Evolutionary conservation across 768 basidiomycete species (phyloP).

Genomic region (Mrakia blollopis): DNA sequence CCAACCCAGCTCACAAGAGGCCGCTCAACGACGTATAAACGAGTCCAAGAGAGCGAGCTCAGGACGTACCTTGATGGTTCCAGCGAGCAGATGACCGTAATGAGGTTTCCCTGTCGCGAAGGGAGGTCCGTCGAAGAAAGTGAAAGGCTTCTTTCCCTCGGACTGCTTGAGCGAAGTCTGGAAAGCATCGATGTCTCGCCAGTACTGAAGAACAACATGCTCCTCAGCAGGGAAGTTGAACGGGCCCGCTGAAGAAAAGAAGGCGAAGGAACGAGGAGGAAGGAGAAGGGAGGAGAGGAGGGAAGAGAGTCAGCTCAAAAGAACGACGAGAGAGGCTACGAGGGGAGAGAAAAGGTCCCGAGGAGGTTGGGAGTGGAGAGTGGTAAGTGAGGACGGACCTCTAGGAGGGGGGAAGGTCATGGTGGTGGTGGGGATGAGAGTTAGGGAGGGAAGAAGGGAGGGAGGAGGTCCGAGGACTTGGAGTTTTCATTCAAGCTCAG

Average conservation of each 20-base stretch:
- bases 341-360: background rate
- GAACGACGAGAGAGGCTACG: conserved; percentile 15
- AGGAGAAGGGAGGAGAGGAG: conserved; percentile 23
- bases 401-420: conserved; percentile 28
- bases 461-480: background rate
- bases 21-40: background rate
- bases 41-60: conserved; percentile 14
- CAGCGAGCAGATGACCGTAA: conserved; percentile 84
- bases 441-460: background rate
- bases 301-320: conserved; percentile 8
- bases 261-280: conserved; percentile 36
- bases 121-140: conserved; percentile 96
- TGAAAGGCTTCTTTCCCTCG: conserved; percentile 80
- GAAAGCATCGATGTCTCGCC: conserved; percentile 97
- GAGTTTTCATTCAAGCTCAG: no score
- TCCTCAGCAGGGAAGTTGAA: conserved; percentile 43
- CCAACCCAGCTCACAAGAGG: background rate
- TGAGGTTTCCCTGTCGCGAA: conserved; percentile 96
- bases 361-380: background rate
- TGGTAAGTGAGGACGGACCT: conserved; percentile 6
- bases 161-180: conserved; percentile 80
- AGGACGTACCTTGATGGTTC: conserved; percentile 47
- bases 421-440: conserved; percentile 9
- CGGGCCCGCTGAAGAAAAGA: conserved; percentile 35
- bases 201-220: conserved; percentile 77